Evolutionary conservation across 768 basidiomycete species (phyloP), one percentile per base, ranked within the genome.

Genomic region (Termitomyces sp.): DNA sequence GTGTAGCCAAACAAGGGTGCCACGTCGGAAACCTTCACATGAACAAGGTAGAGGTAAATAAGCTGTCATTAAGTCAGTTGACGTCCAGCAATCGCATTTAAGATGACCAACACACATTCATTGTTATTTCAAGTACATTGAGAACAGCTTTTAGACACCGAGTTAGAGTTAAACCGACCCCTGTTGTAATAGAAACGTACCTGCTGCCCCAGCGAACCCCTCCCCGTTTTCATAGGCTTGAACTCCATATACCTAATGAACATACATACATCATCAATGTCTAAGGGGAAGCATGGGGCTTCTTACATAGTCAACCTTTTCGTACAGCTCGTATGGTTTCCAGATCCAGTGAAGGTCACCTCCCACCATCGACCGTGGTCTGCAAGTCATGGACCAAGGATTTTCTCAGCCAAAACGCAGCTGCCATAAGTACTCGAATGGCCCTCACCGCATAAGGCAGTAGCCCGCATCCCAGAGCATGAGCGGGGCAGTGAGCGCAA

Each of bases 261-360:
- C 34, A 60, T 14, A 32, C 36, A 29, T 36, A 32, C 60, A 61
- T 36, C 57, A 38, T 34, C 62, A 36, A 15, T 54, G 53, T 31
- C 45, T 47, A 40, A 50, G 64, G 38, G 63, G 60, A 53, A 54
- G 46, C 29, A 47, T 60, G 4, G 34, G 55, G 58, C 32, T 56
- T 69, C 74, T 59, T 61, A 70, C 65, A 61, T 71, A 68, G 67
- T 75, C 72, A 31, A 91, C 71, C 12, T 83, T 76, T 64, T 86
- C 87, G 72, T 89, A 91, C 57, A 84, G 62, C 62, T 80, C 83
- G 70, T 93, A 93, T 3, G 85, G 85, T 57, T 81, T 79, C 91
- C 91, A 94, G 57, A 93, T 83, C 91, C 91, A 93, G 64, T 90
- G 84, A 43, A 92, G 78, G 74, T 93, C 90, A 2, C 92, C 92